Conservation (phyloP, 2,329 filamentous ascomycete species). For the Cytospora leucostoma region DNA sequence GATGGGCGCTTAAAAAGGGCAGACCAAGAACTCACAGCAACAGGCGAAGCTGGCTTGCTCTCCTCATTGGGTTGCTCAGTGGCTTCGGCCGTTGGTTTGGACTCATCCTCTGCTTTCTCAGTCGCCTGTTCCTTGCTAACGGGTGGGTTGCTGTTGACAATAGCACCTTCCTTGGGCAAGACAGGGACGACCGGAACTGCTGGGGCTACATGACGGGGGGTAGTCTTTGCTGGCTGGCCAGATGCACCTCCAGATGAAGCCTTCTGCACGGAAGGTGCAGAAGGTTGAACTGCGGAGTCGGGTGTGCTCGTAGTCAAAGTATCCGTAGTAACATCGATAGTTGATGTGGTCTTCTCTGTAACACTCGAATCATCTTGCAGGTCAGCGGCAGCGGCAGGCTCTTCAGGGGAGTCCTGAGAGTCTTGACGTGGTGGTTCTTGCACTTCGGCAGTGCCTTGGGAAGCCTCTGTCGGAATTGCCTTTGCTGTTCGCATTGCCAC, state of each 20-base stretch:
- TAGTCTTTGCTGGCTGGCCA: slow-evolving; percentile 36
- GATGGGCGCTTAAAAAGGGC: slow-evolving; percentile 22
- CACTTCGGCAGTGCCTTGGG: not conserved
- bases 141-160: slow-evolving; percentile 33
- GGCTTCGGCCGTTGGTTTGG: slow-evolving; percentile 6
- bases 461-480: not conserved
- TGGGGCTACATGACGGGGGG: slow-evolving; percentile 40
- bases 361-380: slow-evolving; percentile 13
- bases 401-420: not conserved
- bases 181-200: slow-evolving; percentile 51
- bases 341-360: slow-evolving; percentile 15
- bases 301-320: slow-evolving; percentile 19
- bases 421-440: not conserved
- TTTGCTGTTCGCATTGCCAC: slow-evolving; percentile 15
- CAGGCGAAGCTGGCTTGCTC: slow-evolving; percentile 34
- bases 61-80: slow-evolving; percentile 28
- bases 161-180: slow-evolving; percentile 44
- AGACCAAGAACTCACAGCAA: slow-evolving; percentile 29
- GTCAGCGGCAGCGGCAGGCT: slow-evolving; percentile 6
- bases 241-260: slow-evolving; percentile 29
- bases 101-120: slow-evolving; percentile 31
- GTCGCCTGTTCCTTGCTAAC: slow-evolving; percentile 30
- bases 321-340: slow-evolving; percentile 19
- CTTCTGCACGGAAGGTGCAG: not conserved
- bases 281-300: slow-evolving; percentile 11